Conservation (phyloP, 768 basidiomycete species). For the Phallus indusiatus region DNA sequence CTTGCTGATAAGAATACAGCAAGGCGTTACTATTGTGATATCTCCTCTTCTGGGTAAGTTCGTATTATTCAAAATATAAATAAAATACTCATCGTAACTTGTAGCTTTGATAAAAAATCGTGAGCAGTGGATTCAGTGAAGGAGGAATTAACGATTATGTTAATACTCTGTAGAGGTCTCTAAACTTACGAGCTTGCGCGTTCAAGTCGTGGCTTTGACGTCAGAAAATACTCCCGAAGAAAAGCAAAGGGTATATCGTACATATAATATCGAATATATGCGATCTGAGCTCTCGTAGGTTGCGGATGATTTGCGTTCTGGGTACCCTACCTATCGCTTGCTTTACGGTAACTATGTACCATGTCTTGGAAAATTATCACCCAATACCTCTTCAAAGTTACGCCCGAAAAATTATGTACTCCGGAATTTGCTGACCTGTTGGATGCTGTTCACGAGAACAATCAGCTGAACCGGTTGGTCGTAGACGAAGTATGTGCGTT, state of each 20-base stretch:
- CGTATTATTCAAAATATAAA: not conserved
- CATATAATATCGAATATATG: not conserved
- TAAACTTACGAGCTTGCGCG: slow-evolving; percentile 40
- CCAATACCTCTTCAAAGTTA: slow-evolving; percentile 34
- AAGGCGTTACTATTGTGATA: slow-evolving; percentile 64
- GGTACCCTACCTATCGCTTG: slow-evolving; percentile 47
- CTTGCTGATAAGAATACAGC: slow-evolving; percentile 25
- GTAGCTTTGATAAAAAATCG: slow-evolving; percentile 79
- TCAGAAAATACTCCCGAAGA: slow-evolving; percentile 54
- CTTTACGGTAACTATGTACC: slow-evolving; percentile 63
- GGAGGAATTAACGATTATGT: not conserved
- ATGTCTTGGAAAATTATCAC: not conserved
- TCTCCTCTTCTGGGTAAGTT: slow-evolving; percentile 65
- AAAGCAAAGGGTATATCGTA: slow-evolving; percentile 37
- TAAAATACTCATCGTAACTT: not conserved
- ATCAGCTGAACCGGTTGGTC: slow-evolving; percentile 61
- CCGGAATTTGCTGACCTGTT: slow-evolving; percentile 46
- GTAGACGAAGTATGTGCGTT: slow-evolving; percentile 58
- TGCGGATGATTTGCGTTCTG: slow-evolving; percentile 47
- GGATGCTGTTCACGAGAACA: slow-evolving; percentile 38
- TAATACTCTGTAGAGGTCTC: slow-evolving; percentile 46
- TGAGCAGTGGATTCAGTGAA: slow-evolving; percentile 23
- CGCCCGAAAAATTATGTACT: slow-evolving; percentile 63
- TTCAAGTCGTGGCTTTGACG: slow-evolving; percentile 52
- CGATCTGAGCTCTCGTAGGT: slow-evolving; percentile 34